phyloP scores from a whole-genome alignment of 371 early-diverging fungal species.

The Apophysomyces elegans region DNA sequence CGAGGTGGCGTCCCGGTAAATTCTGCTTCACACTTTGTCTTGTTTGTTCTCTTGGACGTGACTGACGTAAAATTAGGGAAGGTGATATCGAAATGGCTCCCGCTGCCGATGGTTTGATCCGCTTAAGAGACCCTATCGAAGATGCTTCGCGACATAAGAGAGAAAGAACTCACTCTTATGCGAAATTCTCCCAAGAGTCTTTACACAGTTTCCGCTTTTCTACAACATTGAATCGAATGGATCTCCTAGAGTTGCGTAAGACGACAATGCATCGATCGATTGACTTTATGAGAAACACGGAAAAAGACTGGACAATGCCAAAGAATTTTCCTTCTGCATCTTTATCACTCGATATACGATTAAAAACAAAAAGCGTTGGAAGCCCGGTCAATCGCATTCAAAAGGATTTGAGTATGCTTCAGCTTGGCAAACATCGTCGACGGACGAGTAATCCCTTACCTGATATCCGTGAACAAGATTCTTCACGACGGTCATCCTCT shows the following conservation, averaged over 20 bases:
- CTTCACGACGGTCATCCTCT: constrained; percentile 8
- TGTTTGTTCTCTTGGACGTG: background rate
- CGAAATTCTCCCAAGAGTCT: constrained; percentile 57
- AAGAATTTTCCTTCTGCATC: constrained; percentile 29
- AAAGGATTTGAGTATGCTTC: constrained; percentile 8
- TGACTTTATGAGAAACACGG: constrained; percentile 47
- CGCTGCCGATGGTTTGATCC: constrained; percentile 38
- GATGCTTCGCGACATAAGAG: constrained; percentile 13
- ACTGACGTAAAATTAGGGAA: constrained; percentile 13
- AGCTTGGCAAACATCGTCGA: constrained; percentile 20
- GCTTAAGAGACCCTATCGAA: constrained; percentile 30
- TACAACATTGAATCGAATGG: constrained; percentile 21
- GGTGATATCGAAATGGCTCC: constrained; percentile 24
- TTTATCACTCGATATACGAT: constrained; percentile 21
- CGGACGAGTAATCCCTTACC: constrained; percentile 24
- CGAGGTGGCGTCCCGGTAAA: constrained; percentile 8
- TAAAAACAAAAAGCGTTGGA: constrained; percentile 28
- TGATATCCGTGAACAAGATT: constrained; percentile 21
- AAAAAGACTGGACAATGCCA: constrained; percentile 41
- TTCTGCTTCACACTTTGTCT: background rate
- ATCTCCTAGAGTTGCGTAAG: constrained; percentile 41
- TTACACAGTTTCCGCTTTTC: constrained; percentile 62
- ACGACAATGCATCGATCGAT: constrained; percentile 51
- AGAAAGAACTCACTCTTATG: constrained; percentile 12
- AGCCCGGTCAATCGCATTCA: constrained; percentile 20